A percentile compares a stretch with the other conserved stretches of the same genome.
Conservation (phyloP, 108 stramenopile species). For the Asterionellopsis glacialis region DNA sequence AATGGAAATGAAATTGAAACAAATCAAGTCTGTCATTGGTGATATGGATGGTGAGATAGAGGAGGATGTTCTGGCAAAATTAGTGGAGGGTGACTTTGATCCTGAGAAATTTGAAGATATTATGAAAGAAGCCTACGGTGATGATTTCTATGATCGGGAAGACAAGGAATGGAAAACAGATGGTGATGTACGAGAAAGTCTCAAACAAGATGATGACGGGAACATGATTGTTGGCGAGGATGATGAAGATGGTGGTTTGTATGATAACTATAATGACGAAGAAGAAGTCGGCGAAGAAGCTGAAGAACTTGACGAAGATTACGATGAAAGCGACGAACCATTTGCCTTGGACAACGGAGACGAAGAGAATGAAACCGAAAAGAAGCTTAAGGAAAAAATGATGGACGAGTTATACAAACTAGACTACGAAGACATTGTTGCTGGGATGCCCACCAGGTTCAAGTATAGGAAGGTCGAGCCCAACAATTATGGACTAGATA, state of each 20-base stretch:
- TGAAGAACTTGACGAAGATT: conserved; percentile 41
- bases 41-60: conserved; percentile 41
- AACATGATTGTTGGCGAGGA: conserved; percentile 50
- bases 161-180: conserved; percentile 83
- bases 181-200: conserved; percentile 58
- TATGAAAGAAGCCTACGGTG: conserved; percentile 89
- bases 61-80: conserved; percentile 69
- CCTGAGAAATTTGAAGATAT: conserved; percentile 85
- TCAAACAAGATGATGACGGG: conserved; percentile 51
- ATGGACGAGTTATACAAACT: conserved; percentile 95
- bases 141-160: conserved; percentile 89
- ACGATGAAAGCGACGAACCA: conserved; percentile 47
- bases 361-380: conserved; percentile 37
- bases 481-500: conserved; percentile 88
- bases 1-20: conserved; percentile 69
- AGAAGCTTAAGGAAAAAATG: conserved; percentile 67
- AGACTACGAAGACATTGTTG: conserved; percentile 98
- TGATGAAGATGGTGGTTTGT: conserved; percentile 61
- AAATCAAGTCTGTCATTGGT: conserved; percentile 79
- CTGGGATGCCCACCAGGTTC: conserved; percentile 95
- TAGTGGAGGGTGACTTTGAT: conserved; percentile 96
- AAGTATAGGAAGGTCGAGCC: conserved; percentile 92
- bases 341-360: conserved; percentile 30
- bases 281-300: conserved; percentile 27
- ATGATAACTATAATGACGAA: conserved; percentile 50